These are phyloP conservation scores for Alternaria tenuissima DNA, from an alignment of 2,329 filamentous ascomycete genomes.

Conservation along the genomic window DNA sequence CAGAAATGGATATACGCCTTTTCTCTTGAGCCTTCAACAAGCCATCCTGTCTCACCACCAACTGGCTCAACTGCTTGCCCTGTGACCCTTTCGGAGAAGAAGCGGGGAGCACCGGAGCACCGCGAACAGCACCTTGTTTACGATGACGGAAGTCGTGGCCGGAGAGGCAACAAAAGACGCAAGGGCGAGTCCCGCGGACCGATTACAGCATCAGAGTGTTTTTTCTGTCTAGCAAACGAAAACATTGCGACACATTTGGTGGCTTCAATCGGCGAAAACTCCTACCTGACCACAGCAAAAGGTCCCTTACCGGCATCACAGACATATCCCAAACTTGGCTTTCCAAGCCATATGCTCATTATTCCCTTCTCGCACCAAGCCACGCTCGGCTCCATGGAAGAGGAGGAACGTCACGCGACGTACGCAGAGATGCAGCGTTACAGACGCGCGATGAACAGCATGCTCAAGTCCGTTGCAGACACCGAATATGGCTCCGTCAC, in stretches of 20 bases:
- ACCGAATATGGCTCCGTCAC: slow-evolving; percentile 80
- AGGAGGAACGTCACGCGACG: slow-evolving; percentile 66
- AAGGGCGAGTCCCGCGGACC: slow-evolving; percentile 47
- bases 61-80: slow-evolving; percentile 79
- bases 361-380: slow-evolving; percentile 86
- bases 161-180: slow-evolving; percentile 51
- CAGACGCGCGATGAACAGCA: slow-evolving; percentile 76
- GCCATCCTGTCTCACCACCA: slow-evolving; percentile 69
- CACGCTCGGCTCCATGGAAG: slow-evolving; percentile 73
- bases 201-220: slow-evolving; percentile 75
- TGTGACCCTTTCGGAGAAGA: slow-evolving; percentile 66
- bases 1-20: slow-evolving; percentile 81
- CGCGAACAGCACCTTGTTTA: slow-evolving; percentile 50
- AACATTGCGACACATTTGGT: slow-evolving; percentile 87
- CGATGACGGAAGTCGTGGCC: slow-evolving; percentile 46
- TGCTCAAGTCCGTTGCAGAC: slow-evolving; percentile 66
- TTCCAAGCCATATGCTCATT: slow-evolving; percentile 88
- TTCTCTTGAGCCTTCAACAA: slow-evolving; percentile 68
- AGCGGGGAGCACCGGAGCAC: slow-evolving; percentile 60
- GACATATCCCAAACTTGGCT: slow-evolving; percentile 76
- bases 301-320: slow-evolving; percentile 78
- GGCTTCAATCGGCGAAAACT: slow-evolving; percentile 84
- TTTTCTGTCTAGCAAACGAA: slow-evolving; percentile 93
- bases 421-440: slow-evolving; percentile 86
- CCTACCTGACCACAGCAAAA: slow-evolving; percentile 91